Conservation (phyloP, 164 flowering plant genomes). For the Magnolia sinica region DNA sequence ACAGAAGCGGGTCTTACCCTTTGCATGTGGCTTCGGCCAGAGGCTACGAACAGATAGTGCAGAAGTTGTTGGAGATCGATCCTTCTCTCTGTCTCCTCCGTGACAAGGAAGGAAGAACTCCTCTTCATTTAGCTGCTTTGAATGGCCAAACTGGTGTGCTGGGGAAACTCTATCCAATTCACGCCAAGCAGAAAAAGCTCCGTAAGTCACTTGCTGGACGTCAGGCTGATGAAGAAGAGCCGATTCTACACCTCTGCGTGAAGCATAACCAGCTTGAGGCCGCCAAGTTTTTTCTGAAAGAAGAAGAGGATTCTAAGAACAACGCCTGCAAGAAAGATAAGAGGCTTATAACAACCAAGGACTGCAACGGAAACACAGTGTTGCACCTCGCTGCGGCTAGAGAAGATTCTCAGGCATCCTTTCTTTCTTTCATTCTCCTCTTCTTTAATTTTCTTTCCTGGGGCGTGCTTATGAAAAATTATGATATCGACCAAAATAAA, state of each 20-base stretch:
- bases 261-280: not conserved
- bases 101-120: constrained; percentile 2
- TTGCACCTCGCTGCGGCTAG: no score
- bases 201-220: not conserved
- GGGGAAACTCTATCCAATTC: no score
- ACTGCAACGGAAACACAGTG: no score
- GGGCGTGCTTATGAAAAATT: no score
- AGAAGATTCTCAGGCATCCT: no score
- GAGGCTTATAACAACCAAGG: no score
- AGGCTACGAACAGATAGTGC: not conserved
- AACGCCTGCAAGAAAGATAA: no score
- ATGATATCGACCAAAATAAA: no score
- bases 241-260: not conserved
- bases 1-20: not conserved
- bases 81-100: not conserved
- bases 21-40: not conserved
- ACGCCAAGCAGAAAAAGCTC: not conserved
- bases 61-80: not conserved
- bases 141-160: not conserved
- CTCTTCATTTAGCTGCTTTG: not conserved
- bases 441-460: no score
- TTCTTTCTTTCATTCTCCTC: no score
- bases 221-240: not conserved
- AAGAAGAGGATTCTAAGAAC: not conserved
- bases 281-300: not conserved